Percentiles rank a stretch among this genome's conserved stretches.
These are phyloP conservation scores for Citrus sp. DNA, from an alignment of 345 rosid species.

Conservation along the genomic window DNA sequence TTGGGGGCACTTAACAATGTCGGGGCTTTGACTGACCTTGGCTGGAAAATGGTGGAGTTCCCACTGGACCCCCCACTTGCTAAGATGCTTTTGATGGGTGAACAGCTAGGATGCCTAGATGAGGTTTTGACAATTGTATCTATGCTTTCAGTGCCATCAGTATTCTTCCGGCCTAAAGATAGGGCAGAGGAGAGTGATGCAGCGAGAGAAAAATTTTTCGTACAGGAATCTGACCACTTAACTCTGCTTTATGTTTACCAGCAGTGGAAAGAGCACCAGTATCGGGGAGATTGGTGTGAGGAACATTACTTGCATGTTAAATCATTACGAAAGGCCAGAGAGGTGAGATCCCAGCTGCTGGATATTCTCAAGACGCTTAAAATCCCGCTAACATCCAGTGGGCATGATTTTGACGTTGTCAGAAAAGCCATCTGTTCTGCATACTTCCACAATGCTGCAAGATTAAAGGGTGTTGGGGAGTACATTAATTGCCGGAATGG, in stretches of 20 bases:
- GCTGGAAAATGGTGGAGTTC: constrained; percentile 99
- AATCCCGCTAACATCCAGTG: constrained; percentile 74
- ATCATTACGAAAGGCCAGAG: constrained; percentile 84
- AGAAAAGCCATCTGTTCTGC: constrained; percentile 93
- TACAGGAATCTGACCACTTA: constrained; percentile 93
- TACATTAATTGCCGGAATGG: constrained; percentile 83
- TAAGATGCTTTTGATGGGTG: constrained; percentile 98
- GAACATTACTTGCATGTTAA: constrained; percentile 85
- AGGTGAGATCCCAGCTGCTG: constrained; percentile 91
- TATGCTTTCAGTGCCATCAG: constrained; percentile 98
- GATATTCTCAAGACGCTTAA: constrained; percentile 83
- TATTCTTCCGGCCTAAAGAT: constrained; percentile 94
- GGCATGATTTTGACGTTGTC: constrained; percentile 68
- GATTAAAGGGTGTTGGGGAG: constrained; percentile 92
- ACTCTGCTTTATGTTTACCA: constrained; percentile 79
- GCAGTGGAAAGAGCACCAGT: constrained; percentile 96
- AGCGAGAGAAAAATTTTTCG: constrained; percentile 83
- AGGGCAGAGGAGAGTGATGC: constrained; percentile 96
- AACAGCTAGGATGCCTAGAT: constrained; percentile 63
- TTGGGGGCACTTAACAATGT: constrained; percentile 93
- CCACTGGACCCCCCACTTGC: constrained; percentile 98
- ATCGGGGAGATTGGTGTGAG: constrained; percentile 94
- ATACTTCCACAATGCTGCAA: constrained; percentile 91
- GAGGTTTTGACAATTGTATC: constrained; percentile 98
- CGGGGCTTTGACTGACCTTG: constrained; percentile 77